Base-by-base conservation (phyloP, 257 asterid species). In the Rhazya stricta region DNA sequence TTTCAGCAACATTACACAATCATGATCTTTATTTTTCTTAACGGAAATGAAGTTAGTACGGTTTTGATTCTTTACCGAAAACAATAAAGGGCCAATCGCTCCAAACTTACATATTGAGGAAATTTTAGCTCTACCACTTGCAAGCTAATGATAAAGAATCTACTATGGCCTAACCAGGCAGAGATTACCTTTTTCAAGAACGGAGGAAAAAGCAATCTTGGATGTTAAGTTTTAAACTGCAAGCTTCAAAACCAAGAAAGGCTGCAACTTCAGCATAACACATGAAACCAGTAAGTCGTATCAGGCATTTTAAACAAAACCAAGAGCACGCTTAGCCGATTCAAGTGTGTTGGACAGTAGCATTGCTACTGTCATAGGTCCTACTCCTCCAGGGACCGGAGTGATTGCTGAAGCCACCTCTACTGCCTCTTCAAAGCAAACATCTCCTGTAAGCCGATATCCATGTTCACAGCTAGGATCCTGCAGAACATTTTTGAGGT, bases 351-450 rank as follows among this genome's bases (percentile, higher is more conserved):
- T 94, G 58, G 72, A 79, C 62, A 90, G 96, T 79, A 94, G 87
- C 97, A 94, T 94, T 48, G 98, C 94, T 69, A 91, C 96, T 37
- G 98, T 94, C 93, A 91, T 86, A 30, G 97, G 96, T 58, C 97
- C 98, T 56, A 91, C 98, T 72, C 97, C 96, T 84, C 97, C 98
- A 12, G 98, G 97, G 74, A 94, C 96, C 30, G 97, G 98, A 66
- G 96, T 89, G 58, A 94, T 79, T 30, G 94, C 94, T 25, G 97
- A 94, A 76, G 96, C 96, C 74, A 82, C 79, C 72, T 57, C 74
- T 43, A 68, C 77, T 72, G 96, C 98, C 82, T 91, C 98, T 74
- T 91, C 86, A 69, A 83, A 86, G 85, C 98, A 87, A 72, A 91
- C 96, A 71, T 93, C 97, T 75, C 96, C 98, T 11, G 76, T 71